A percentile compares a stretch with the other conserved stretches of the same genome.
Evolutionary conservation across 495 filamentous ascomycete genomes (phyloP).

Genomic region (Aspergillus ellipticus): DNA sequence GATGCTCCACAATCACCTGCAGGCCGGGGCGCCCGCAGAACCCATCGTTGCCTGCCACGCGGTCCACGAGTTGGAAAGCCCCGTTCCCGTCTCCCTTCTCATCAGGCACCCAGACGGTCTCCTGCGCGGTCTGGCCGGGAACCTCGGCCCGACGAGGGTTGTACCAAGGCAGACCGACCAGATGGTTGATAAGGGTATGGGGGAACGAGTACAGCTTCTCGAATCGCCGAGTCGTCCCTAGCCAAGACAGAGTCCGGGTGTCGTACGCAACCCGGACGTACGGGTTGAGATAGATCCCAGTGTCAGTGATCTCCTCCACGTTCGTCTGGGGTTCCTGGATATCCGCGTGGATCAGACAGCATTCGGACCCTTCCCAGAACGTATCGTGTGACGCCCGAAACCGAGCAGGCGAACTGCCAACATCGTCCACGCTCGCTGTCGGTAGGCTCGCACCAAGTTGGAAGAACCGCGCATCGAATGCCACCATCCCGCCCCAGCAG

Average conservation of each 20-base stretch:
- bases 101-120: conserved; percentile 51
- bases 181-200: conserved; percentile 51
- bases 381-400: conserved; percentile 63
- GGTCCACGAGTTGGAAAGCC: conserved; percentile 39
- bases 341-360: conserved; percentile 74
- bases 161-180: conserved; percentile 51
- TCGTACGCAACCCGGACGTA: conserved; percentile 68
- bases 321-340: conserved; percentile 45
- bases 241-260: conserved; percentile 48
- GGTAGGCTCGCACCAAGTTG: conserved; percentile 19
- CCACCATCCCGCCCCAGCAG: conserved; percentile 82
- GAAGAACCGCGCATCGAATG: conserved; percentile 69
- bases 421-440: neutral
- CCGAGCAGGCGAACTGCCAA: conserved; percentile 41
- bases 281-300: conserved; percentile 67
- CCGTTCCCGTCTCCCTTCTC: conserved; percentile 25
- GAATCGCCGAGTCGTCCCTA: conserved; percentile 51
- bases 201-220: conserved; percentile 56
- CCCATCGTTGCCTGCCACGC: conserved; percentile 47
- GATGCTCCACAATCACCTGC: conserved; percentile 52
- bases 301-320: conserved; percentile 40
- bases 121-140: conserved; percentile 49
- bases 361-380: conserved; percentile 77
- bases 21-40: conserved; percentile 57
- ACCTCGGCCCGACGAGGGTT: conserved; percentile 56